Conservation (phyloP, 129 eudicot genomes). For the Pittosporum tobira region DNA sequence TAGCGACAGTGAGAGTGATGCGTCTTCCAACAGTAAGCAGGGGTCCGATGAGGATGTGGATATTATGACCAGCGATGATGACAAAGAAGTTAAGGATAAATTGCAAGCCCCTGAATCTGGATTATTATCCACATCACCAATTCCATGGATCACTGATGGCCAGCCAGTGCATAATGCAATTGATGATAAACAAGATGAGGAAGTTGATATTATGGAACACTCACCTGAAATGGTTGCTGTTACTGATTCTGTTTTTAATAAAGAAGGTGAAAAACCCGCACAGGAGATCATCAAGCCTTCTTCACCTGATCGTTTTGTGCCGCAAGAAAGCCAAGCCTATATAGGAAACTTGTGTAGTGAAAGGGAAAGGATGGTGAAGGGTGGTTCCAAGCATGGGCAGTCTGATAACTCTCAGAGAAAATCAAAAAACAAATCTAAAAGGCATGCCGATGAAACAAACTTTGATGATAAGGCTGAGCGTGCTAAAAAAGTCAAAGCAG, state of each 20-base stretch:
- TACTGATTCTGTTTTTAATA: conserved; percentile 22
- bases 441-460: conserved; percentile 38
- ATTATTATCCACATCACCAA: conserved; percentile 12
- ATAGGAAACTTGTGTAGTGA: conserved; percentile 13
- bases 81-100: conserved; percentile 53
- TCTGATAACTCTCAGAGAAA: conserved; percentile 18
- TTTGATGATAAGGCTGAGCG: conserved; percentile 34
- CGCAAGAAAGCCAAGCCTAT: conserved; percentile 23
- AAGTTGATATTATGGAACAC: conserved; percentile 52
- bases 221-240: conserved; percentile 30
- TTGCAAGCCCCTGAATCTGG: conserved; percentile 21
- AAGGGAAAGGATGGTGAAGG: conserved; percentile 24
- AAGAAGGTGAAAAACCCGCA: conserved; percentile 33
- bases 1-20: conserved; percentile 88
- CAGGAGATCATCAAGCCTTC: conserved; percentile 23
- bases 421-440: conserved; percentile 36
- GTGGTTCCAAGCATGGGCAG: conserved; percentile 19
- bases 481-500: conserved; percentile 47
- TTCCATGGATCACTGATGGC: conserved; percentile 27
- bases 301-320: conserved; percentile 21
- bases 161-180: conserved; percentile 26
- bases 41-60: conserved; percentile 96
- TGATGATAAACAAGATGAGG: conserved; percentile 46
- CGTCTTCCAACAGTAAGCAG: conserved; percentile 84
- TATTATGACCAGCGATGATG: conserved; percentile 81